phyloP scores from a whole-genome alignment of 2,329 filamentous ascomycete species.

The Stemphylium lycopersici region DNA sequence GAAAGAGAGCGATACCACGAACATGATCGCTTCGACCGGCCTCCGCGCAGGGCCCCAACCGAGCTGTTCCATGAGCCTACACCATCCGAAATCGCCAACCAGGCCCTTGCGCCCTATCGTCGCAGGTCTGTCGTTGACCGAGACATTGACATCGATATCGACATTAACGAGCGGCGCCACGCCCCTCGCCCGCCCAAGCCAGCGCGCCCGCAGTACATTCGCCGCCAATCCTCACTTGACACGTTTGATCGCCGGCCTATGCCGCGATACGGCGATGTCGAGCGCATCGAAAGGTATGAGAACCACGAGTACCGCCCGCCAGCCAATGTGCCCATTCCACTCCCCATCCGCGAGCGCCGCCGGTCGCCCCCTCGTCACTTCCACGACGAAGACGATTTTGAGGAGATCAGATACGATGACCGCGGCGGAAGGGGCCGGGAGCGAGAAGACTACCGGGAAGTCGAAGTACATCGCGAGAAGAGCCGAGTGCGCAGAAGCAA shows the following conservation, averaged over 20 bases:
- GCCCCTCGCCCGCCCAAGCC: constrained; percentile 61
- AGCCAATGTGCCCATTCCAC: constrained; percentile 72
- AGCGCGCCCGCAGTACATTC: constrained; percentile 70
- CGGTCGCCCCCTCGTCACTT: constrained; percentile 58
- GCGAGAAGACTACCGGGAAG: constrained; percentile 56
- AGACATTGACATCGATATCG: constrained; percentile 58
- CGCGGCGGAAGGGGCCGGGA: constrained; percentile 31
- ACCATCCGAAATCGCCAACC: constrained; percentile 56
- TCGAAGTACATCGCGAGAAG: constrained; percentile 56
- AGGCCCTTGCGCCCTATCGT: constrained; percentile 63
- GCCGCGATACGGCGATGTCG: constrained; percentile 62
- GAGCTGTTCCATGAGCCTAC: constrained; percentile 57
- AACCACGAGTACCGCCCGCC: constrained; percentile 65
- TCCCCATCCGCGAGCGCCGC: constrained; percentile 59
- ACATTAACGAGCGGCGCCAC: constrained; percentile 51
- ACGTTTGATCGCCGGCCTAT: constrained; percentile 81
- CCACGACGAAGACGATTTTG: constrained; percentile 72
- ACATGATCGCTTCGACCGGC: constrained; percentile 58
- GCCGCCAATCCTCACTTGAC: constrained; percentile 87
- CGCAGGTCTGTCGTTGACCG: constrained; percentile 64
- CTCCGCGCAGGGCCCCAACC: constrained; percentile 46
- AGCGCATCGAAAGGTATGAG: constrained; percentile 47
- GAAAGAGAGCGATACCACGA: constrained; percentile 61
- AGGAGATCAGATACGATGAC: constrained; percentile 59
- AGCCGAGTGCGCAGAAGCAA: constrained; percentile 43